Evolutionary conservation across 179 eudicot species (phyloP), one percentile per base, ranked within the genome.

Genomic region (Camellia oleifera): DNA sequence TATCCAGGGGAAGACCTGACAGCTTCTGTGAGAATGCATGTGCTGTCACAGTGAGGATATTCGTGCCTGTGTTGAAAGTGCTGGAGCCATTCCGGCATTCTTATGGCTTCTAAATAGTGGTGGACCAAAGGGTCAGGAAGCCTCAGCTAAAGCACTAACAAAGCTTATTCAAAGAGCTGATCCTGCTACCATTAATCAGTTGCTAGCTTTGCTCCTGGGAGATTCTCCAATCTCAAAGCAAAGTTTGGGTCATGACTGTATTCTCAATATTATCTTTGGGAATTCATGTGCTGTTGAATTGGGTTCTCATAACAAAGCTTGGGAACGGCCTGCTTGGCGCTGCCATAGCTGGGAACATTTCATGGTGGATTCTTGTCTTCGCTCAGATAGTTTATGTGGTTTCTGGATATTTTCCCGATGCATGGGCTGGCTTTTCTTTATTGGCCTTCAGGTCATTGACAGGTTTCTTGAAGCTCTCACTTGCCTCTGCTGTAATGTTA

Each of bases 11-110:
- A 20, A 20, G 23, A 20, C 23, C 23, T 20, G 23, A 20, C n/a
- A n/a, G n/a, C 23, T 20, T 20, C 23, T n/a, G 23, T 20, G 23
- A 20, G 23, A 20, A 20, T 20, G 23, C 23, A 20, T 20, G 23
- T 85, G n/a, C n/a, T n/a, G 88, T 82, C 89, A 92, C 83, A 89
- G 97, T 84, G 92, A 91, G 83, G 97, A 92, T 64, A 91, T 89
- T 40, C 88, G 92, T 82, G 91, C 85, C 12, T 89, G 94, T 79
- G 91, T 91, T 17, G 91, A 89, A 85, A 92, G 97, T 61, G n/a
- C n/a, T n/a, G 94, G 87, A 67, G 97, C 97, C 15, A 66, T 89
- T 72, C 87, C 90, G 7, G 88, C 91, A 45, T 86, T 92, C 48
- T 72, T 92, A 52, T 92, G 94, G 94, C 89, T 91, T 83, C 81